A percentile compares a stretch with the other conserved stretches of the same genome.
These are phyloP conservation scores for Omphalotus olearius DNA, from an alignment of 1,284 basidiomycete species.

Conservation along the genomic window DNA sequence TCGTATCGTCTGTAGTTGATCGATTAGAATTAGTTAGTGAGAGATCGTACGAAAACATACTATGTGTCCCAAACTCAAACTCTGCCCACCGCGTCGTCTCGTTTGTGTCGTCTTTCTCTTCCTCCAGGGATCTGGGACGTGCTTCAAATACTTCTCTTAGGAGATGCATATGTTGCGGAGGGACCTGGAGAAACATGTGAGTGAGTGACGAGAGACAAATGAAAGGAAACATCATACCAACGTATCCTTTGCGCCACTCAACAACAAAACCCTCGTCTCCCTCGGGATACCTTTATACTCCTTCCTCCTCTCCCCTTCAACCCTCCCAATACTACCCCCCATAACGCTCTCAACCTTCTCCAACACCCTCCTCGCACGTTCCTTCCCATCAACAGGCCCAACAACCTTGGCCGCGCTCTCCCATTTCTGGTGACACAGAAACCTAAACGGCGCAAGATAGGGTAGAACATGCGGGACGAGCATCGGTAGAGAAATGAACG, in stretches of 20 bases:
- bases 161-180: slow-evolving; percentile 9
- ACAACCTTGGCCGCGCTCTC: slow-evolving; percentile 41
- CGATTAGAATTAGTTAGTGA: no score
- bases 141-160: slow-evolving; percentile 4
- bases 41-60: slow-evolving; percentile 27
- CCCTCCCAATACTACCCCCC: neutral
- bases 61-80: slow-evolving; percentile 67
- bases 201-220: neutral
- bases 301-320: slow-evolving; percentile 5
- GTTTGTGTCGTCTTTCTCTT: neutral
- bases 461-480: slow-evolving; percentile 85
- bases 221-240: no score
- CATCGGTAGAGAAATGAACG: slow-evolving; percentile 78
- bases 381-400: neutral
- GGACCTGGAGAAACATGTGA: neutral
- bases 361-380: neutral
- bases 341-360: neutral
- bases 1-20: slow-evolving; percentile 12
- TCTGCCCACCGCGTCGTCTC: slow-evolving; percentile 26
- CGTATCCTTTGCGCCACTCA: slow-evolving; percentile 25
- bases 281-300: slow-evolving; percentile 8
- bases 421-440: slow-evolving; percentile 91
- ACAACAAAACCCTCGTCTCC: slow-evolving; percentile 17
- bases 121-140: slow-evolving; percentile 1
- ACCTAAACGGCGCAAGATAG: slow-evolving; percentile 70